phyloP scores from a whole-genome alignment of 2,329 filamentous ascomycete species.

The Alternaria postmessia region DNA sequence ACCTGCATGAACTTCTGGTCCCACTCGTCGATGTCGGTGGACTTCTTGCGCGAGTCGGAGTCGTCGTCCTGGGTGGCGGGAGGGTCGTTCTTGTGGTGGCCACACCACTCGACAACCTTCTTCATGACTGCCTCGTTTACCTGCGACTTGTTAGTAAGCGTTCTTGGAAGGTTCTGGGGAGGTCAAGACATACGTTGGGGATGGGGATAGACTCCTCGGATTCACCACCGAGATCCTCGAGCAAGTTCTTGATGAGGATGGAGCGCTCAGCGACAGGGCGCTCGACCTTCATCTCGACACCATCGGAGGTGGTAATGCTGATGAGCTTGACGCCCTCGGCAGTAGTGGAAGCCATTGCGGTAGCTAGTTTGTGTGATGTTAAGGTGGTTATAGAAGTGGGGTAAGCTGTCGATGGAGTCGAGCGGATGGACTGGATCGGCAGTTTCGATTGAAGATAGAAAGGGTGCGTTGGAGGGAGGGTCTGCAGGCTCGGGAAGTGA shows the following conservation, averaged over 20 bases:
- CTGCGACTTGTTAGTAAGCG: constrained; percentile 47
- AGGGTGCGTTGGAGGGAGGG: constrained; percentile 12
- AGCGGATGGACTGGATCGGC: not conserved
- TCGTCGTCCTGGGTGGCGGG: constrained; percentile 85
- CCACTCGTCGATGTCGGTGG: constrained; percentile 99
- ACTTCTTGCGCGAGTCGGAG: constrained; percentile 94
- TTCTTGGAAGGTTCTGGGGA: not conserved
- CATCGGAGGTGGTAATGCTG: constrained; percentile 57
- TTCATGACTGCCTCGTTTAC: constrained; percentile 92
- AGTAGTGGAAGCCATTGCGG: constrained; percentile 34
- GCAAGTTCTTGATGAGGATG: constrained; percentile 96
- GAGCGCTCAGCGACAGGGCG: constrained; percentile 88
- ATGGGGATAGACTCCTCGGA: constrained; percentile 80
- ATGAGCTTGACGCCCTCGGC: constrained; percentile 39
- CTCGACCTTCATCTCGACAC: constrained; percentile 59
- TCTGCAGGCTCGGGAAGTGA: constrained; percentile 5
- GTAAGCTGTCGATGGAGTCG: constrained; percentile 23
- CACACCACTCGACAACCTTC: constrained; percentile 98
- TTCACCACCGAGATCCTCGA: constrained; percentile 83
- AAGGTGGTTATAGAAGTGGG: constrained; percentile 23
- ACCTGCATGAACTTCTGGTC: constrained; percentile 99
- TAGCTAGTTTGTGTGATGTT: constrained; percentile 12
- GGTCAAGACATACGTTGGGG: constrained; percentile 66
- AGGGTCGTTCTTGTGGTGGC: constrained; percentile 91
- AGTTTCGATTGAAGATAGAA: constrained; percentile 4